phyloP scores from a whole-genome alignment of 768 basidiomycete species.

The Suillus clintonianus region DNA sequence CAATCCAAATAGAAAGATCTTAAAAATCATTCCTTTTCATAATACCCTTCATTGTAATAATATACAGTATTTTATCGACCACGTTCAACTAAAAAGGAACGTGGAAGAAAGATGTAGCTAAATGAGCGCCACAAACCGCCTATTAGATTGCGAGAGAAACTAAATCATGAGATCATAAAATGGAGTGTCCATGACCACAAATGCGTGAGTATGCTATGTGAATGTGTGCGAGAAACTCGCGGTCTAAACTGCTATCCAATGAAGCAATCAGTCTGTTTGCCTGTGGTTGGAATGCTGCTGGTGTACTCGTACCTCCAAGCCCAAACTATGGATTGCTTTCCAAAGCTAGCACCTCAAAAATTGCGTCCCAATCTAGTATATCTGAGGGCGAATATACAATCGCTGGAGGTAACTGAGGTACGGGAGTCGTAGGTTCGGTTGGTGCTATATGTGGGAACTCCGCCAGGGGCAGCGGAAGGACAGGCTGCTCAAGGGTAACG shows the following conservation, averaged over 20 bases:
- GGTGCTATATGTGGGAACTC: slow-evolving; percentile 5
- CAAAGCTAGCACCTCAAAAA: slow-evolving; percentile 29
- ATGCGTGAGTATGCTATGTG: not conserved
- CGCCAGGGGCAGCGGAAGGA: slow-evolving; percentile 7
- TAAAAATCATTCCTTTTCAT: not conserved
- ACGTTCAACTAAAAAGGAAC: not conserved
- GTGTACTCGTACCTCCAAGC: not conserved
- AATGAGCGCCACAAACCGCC: not conserved
- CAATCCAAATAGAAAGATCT: not conserved
- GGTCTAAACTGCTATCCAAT: not conserved
- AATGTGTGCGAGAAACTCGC: not conserved
- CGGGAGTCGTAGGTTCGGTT: slow-evolving; percentile 1
- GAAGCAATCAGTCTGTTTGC: not conserved
- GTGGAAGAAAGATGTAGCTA: not conserved
- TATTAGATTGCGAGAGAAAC: not conserved
- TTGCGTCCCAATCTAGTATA: slow-evolving; percentile 31
- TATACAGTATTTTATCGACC: no score
- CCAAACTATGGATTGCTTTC: not conserved
- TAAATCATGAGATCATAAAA: not conserved
- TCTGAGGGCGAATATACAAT: slow-evolving; percentile 15
- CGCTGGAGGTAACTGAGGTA: slow-evolving; percentile 7
- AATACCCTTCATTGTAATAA: not conserved
- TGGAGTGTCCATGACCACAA: not conserved
- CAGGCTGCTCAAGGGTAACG: not conserved
- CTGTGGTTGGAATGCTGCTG: not conserved